phyloP scores from a whole-genome alignment of 305 asterid species.

The Rubia tinctorum region DNA sequence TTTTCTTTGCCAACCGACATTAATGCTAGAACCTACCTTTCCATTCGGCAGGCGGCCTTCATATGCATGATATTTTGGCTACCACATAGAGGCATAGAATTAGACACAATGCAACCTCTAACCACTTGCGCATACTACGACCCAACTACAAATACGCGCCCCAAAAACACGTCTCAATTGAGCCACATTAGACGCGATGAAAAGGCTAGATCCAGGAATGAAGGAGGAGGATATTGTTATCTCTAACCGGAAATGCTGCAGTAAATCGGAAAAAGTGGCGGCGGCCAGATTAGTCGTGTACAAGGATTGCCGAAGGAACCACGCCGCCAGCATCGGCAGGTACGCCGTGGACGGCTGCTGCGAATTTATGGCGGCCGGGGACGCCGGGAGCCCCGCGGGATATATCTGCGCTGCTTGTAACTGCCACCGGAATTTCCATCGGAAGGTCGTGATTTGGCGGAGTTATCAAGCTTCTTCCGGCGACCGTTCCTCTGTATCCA shows the following conservation, averaged over 20 bases:
- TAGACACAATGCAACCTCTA: constrained; percentile 2
- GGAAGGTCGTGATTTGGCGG: constrained; percentile 10
- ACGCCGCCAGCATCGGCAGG: constrained; percentile 25
- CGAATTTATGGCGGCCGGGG: constrained; percentile 15
- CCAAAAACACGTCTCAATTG: too few species aligned
- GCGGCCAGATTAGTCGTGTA: constrained; percentile 14
- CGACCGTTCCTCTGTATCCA: constrained; percentile 13
- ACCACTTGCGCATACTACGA: background rate
- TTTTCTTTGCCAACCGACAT: too few species aligned
- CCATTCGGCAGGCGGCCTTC: constrained; percentile 14
- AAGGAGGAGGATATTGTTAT: background rate
- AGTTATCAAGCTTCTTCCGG: background rate
- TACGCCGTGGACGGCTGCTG: too few species aligned
- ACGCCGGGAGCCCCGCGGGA: constrained; percentile 35
- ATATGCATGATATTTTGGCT: constrained; percentile 1
- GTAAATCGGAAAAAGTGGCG: background rate
- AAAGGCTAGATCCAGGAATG: background rate
- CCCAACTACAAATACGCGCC: constrained; percentile 5
- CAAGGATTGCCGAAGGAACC: constrained; percentile 57
- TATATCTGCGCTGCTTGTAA: constrained; percentile 46
- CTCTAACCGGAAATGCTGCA: background rate
- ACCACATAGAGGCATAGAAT: constrained; percentile 22
- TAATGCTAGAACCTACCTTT: constrained; percentile 15
- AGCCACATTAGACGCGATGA: background rate
- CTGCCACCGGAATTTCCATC: constrained; percentile 53